Evolutionary conservation across 345 rosid genomes (phyloP), one percentile per base, ranked within the genome.

Genomic region (Populus pruinosa): DNA sequence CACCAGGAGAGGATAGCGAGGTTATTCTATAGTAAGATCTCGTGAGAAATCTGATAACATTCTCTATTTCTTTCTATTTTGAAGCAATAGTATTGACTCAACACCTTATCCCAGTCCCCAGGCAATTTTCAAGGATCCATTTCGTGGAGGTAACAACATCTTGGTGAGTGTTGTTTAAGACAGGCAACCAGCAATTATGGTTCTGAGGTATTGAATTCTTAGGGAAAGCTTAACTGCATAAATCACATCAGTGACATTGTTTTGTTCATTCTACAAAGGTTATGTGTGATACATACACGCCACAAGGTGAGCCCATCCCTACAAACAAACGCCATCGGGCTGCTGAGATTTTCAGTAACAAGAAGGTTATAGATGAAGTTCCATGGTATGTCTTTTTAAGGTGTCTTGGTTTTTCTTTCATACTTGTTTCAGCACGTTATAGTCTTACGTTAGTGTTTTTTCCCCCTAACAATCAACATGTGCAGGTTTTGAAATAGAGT

Each of bases 1-100:
- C 98, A 39, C 97, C 94, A 7, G 99, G 99, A 72, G 97, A 95
- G 49, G 98, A 95, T 70, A 96, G 99, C 86, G 99, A 93, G 89
- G 99, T 96, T 78, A 96, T 93, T 82, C 80, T 96, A 86, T 96
- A 90, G 99, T 96, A 92, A 92, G 94, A 83, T 68, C 81, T 76
- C 23, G 44, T 38, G 38, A 36, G 38, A 43, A 69, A 23, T 13
- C 63, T 76, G 16, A n/a, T 21, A n/a, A 20, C 47, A 70, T 64
- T 43, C 31, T 70, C 14, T 6, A 31, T 71, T 67, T 16, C 18
- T 77, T 20, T 74, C 53, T 74, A 38, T 41, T 20, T 38, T 83
- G 16, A 29, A 64, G 31, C 75, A 18, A 75, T 64, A 43, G 39
- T 78, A 33, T 33, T 80, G 76, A 73, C 82, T 55, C 9, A 59